Base-by-base conservation (phyloP, 139 green algal species). In the Eudorina sp. region DNA sequence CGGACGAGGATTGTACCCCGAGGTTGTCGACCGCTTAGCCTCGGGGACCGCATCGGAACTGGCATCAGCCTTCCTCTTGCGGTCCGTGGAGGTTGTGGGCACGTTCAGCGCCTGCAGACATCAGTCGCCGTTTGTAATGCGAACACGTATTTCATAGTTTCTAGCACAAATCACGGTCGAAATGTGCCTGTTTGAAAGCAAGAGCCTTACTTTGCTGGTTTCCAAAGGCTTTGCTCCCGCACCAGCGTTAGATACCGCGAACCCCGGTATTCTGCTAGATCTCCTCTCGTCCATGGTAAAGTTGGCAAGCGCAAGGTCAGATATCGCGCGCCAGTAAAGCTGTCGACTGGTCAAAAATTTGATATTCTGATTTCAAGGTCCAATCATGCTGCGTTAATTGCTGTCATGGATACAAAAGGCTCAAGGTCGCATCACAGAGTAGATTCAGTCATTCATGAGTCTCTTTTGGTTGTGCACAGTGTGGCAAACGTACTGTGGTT, bases 21-120 rank as follows among this genome's bases (percentile, higher is more conserved):
- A 83, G 48, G 45, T 69, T 16, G 43, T 87, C 4, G 81, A 45
- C 3, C 90, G 83, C 58, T 93, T 93, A 6, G 77, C 68, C 25
- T 93, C 90, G 21, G 90, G 90, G 9, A 78, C 72, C 11, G 36
- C 55, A 25, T 93, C 86, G 2, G 89, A 38, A 1, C 2, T 29
- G 0, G 81, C 73, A 2, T 82, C 90, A 4, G 85, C 90, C 29
- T 89, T 86, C 13, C 90, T 76, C 80, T 92, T 92, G 19, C 73
- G 55, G n/a, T 86, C 85, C 31, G 51, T 41, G 38, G 83, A 29
- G 16, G 74, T 23, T 36, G 73, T 18, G 19, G 31, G 4, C 1
- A 53, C 21, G 53, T 72, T 81, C 14, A 23, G 21, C 19, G 45
- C 72, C 41, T 60, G 72, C 45, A 25, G 41, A 55, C 27, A 2